These are phyloP conservation scores for Epicoccum nigrum DNA, from an alignment of 2,329 filamentous ascomycete species.

Conservation along the genomic window DNA sequence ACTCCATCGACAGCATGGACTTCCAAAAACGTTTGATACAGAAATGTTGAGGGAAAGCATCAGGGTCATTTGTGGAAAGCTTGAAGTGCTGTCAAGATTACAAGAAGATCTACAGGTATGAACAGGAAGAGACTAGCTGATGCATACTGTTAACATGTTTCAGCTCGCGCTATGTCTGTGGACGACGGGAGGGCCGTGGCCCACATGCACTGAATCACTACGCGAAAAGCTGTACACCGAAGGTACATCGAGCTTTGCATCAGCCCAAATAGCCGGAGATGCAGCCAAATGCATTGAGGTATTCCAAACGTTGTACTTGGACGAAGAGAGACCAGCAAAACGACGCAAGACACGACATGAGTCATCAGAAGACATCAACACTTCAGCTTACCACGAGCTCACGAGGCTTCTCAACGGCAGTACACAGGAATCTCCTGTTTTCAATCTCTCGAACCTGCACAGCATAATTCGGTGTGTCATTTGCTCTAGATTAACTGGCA, in stretches of 20 bases:
- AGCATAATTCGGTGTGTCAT: conserved; percentile 35
- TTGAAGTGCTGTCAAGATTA: conserved; percentile 23
- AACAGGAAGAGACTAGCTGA: neutral
- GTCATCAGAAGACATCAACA: conserved; percentile 19
- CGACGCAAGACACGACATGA: conserved; percentile 32
- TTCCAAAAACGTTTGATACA: neutral
- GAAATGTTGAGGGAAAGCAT: conserved; percentile 1
- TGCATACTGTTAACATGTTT: conserved; percentile 10
- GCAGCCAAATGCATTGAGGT: conserved; percentile 5
- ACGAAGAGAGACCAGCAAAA: conserved; percentile 37
- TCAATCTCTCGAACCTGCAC: conserved; percentile 31
- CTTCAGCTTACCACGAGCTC: conserved; percentile 28
- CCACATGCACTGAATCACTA: conserved; percentile 28
- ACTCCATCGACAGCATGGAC: neutral
- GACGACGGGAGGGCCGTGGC: conserved; percentile 37
- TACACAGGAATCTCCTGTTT: conserved; percentile 27
- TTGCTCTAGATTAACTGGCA: neutral
- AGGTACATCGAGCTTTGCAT: conserved; percentile 27
- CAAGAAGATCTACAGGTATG: conserved; percentile 44
- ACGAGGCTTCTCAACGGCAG: conserved; percentile 32
- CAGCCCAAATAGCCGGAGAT: conserved; percentile 31
- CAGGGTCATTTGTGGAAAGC: conserved; percentile 27
- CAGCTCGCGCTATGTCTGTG: conserved; percentile 45
- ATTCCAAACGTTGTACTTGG: conserved; percentile 10
- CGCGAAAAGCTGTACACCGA: conserved; percentile 32